Evolutionary conservation across 2,329 filamentous ascomycete genomes (phyloP).

Genomic region (Ceratocystis harringtonii): DNA sequence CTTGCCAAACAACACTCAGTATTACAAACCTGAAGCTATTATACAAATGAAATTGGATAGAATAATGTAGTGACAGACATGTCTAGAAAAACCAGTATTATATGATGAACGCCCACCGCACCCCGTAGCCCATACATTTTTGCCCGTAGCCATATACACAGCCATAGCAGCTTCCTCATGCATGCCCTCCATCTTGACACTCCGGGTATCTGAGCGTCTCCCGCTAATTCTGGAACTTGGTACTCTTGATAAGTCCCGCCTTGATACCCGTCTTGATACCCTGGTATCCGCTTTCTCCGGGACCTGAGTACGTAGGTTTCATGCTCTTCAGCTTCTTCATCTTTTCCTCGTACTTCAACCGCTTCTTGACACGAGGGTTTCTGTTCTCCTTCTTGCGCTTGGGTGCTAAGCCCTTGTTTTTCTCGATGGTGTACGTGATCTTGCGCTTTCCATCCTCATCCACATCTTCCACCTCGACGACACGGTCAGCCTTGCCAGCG

Average conservation of each 20-base stretch:
- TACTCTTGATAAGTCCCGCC: constrained; percentile 79
- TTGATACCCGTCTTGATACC: constrained; percentile 95
- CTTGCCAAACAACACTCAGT: neutral
- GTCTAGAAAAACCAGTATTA: constrained; percentile 13
- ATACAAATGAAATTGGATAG: neutral
- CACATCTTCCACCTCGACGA: constrained; percentile 52
- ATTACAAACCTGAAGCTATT: neutral
- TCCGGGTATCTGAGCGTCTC: neutral
- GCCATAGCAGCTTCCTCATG: neutral
- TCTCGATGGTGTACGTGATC: constrained; percentile 86
- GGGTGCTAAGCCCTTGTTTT: constrained; percentile 90
- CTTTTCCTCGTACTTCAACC: constrained; percentile 89
- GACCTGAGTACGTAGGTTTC: constrained; percentile 71
- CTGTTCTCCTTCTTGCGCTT: constrained; percentile 85
- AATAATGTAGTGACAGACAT: neutral
- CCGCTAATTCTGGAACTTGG: constrained; percentile 52
- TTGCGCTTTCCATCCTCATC: constrained; percentile 78
- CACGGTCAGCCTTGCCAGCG: constrained; percentile 48
- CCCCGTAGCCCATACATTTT: constrained; percentile 16
- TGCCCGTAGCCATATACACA: constrained; percentile 5
- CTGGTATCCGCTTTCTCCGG: constrained; percentile 71
- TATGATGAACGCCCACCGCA: constrained; percentile 9
- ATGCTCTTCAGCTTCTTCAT: constrained; percentile 91
- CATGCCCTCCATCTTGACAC: neutral
- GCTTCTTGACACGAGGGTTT: constrained; percentile 96